Evolutionary conservation across 371 early-diverging fungal species (phyloP), one percentile per base, ranked within the genome.

Genomic region (Mortierella sp.): DNA sequence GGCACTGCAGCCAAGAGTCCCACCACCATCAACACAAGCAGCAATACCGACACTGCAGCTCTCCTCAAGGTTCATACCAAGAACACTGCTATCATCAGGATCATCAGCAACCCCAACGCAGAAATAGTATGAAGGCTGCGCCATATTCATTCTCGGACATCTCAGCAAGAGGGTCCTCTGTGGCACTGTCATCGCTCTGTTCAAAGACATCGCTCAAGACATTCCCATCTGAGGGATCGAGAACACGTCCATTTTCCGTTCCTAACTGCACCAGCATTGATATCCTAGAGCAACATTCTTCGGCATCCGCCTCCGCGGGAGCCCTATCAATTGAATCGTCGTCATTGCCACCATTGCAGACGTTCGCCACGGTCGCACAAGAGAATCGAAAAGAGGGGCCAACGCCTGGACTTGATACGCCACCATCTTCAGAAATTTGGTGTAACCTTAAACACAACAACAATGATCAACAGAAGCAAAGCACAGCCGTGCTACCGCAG

Each of bases 361-460:
- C n/a, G n/a, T n/a, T n/a, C n/a, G n/a, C n/a, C n/a, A n/a, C n/a
- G n/a, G n/a, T n/a, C n/a, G n/a, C n/a, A n/a, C n/a, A n/a, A n/a
- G n/a, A n/a, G n/a, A n/a, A n/a, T n/a, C n/a, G n/a, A n/a, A n/a
- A n/a, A n/a, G n/a, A 44, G 19, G 48, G 48, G 48, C 25, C 48
- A 24, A 19, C 44, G 24, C 9, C 17, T 29, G 39, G 37, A 24
- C 24, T 43, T 12, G 28, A 6, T 41, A 59, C 59, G 51, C 59
- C 59, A 50, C 59, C 59, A 43, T 41, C n/a, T 59, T 28, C 43
- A 19, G 40, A 41, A 16, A 17, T 29, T 44, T 44, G 27, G 29
- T 19, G 43, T 51, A 17, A 17, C 59, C 41, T 17, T 47, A 53
- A 16, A 19, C 21, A 17, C 56, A 55, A 29, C 60, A 40, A 51